phyloP scores from a whole-genome alignment of 305 asterid genomes.

The Solanum hybrid region DNA sequence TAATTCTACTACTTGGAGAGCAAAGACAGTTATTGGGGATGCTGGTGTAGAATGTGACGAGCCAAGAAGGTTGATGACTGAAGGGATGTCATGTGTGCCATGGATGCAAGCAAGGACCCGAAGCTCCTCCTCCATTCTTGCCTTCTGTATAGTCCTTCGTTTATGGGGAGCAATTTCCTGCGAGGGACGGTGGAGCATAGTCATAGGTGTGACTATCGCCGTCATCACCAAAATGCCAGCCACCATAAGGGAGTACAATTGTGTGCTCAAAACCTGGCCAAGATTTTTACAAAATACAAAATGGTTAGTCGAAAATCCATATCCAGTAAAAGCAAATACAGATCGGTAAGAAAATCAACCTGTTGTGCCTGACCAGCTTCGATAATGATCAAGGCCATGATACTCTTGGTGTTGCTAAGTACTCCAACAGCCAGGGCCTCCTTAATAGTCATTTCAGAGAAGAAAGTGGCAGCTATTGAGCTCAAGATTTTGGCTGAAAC shows the following conservation, averaged over 20 bases:
- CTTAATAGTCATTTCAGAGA: conserved; percentile 21
- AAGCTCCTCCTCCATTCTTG: conserved; percentile 59
- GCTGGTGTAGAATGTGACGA: conserved; percentile 42
- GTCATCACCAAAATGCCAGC: conserved; percentile 58
- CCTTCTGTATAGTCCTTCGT: conserved; percentile 63
- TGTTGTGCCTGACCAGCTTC: conserved; percentile 70
- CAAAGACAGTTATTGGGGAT: conserved; percentile 58
- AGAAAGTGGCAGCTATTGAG: conserved; percentile 22
- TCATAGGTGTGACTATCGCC: conserved; percentile 42
- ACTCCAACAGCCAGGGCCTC: conserved; percentile 67
- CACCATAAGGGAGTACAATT: conserved; percentile 58
- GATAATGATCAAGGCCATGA: conserved; percentile 61
- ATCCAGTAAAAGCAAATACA: neutral
- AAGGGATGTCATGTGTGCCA: conserved; percentile 38
- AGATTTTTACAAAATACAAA: neutral
- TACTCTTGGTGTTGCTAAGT: conserved; percentile 57
- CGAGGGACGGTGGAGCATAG: conserved; percentile 30
- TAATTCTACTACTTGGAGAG: conserved; percentile 73
- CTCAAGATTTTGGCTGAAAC: conserved; percentile 40
- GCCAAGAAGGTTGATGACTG: conserved; percentile 63
- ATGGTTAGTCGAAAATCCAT: neutral
- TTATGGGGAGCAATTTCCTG: conserved; percentile 42
- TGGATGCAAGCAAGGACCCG: conserved; percentile 65
- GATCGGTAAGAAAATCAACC: conserved; percentile 17
- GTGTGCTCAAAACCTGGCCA: conserved; percentile 48